Conservation (phyloP, 2,329 filamentous ascomycete genomes). For the Seiridium cupressi region DNA sequence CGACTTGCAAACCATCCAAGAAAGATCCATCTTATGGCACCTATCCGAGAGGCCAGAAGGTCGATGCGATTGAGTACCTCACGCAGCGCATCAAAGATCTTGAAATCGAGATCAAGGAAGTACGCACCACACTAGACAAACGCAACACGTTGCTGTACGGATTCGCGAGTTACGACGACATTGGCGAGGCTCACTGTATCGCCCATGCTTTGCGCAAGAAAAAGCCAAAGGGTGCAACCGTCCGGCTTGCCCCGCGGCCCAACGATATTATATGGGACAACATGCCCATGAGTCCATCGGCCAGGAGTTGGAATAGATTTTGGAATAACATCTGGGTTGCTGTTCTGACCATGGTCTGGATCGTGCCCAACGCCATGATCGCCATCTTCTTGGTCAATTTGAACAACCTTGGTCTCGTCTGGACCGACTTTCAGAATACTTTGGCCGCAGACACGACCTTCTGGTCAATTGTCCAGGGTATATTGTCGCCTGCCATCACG, state of each 20-base stretch:
- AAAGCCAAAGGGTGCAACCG: conserved; percentile 73
- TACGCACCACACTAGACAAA: conserved; percentile 78
- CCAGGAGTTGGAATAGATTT: conserved; percentile 69
- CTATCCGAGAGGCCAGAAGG: conserved; percentile 67
- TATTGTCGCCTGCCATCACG: conserved; percentile 81
- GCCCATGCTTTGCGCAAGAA: conserved; percentile 80
- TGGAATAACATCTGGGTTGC: conserved; percentile 83
- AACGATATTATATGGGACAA: conserved; percentile 98
- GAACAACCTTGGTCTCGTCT: conserved; percentile 74
- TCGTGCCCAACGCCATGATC: conserved; percentile 90
- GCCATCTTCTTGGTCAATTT: conserved; percentile 91
- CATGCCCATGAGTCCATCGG: conserved; percentile 67
- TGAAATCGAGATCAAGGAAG: conserved; percentile 80
- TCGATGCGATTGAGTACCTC: conserved; percentile 93
- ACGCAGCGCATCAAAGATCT: conserved; percentile 80
- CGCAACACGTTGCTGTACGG: conserved; percentile 88
- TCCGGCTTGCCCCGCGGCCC: conserved; percentile 78
- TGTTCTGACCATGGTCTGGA: conserved; percentile 79
- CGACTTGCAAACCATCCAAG: conserved; percentile 63
- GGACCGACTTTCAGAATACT: conserved; percentile 69
- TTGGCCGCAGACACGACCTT: conserved; percentile 61
- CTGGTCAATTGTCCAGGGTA: conserved; percentile 91
- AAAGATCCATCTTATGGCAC: conserved; percentile 63
- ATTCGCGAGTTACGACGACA: conserved; percentile 89
- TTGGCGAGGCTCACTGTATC: conserved; percentile 83